Percentiles rank a stretch among this genome's conserved stretches.
phyloP scores from a whole-genome alignment of 148 eudicot genomes.

The Suaeda aralocaspica region DNA sequence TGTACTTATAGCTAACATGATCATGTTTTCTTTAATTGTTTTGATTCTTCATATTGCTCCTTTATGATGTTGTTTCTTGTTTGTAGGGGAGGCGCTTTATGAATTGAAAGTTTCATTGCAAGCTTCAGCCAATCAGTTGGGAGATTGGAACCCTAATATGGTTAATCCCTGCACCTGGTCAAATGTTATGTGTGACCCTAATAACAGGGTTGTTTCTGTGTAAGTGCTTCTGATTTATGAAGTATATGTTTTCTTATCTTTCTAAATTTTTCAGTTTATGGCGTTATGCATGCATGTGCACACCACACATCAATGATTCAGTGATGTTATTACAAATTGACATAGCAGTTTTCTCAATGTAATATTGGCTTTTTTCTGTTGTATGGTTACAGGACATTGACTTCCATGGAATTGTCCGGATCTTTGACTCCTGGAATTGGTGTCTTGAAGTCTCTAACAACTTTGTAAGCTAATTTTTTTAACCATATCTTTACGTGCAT shows the following conservation, averaged over 20 bases:
- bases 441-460: slow-evolving; percentile 44
- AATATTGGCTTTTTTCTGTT: slow-evolving; percentile 13
- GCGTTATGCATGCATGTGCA: neutral
- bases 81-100: slow-evolving; percentile 67
- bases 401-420: slow-evolving; percentile 81
- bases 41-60: neutral
- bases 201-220: slow-evolving; percentile 54
- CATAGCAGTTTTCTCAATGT: neutral
- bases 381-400: slow-evolving; percentile 53
- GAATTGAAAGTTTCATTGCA: slow-evolving; percentile 57
- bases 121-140: slow-evolving; percentile 62
- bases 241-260: too few species aligned
- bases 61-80: slow-evolving; percentile 17
- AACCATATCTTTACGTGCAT: neutral
- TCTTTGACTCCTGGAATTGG: slow-evolving; percentile 58
- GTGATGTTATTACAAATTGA: neutral
- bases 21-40: neutral
- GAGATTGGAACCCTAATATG: slow-evolving; percentile 69
- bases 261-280: neutral
- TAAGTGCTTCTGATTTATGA: slow-evolving; percentile 45
- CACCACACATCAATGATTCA: too few species aligned
- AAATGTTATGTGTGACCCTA: slow-evolving; percentile 59
- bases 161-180: slow-evolving; percentile 96
- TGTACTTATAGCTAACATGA: neutral
- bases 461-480: slow-evolving; percentile 58